Conservation (phyloP, 2,329 filamentous ascomycete species). For the Colletotrichum tamarilloi region DNA sequence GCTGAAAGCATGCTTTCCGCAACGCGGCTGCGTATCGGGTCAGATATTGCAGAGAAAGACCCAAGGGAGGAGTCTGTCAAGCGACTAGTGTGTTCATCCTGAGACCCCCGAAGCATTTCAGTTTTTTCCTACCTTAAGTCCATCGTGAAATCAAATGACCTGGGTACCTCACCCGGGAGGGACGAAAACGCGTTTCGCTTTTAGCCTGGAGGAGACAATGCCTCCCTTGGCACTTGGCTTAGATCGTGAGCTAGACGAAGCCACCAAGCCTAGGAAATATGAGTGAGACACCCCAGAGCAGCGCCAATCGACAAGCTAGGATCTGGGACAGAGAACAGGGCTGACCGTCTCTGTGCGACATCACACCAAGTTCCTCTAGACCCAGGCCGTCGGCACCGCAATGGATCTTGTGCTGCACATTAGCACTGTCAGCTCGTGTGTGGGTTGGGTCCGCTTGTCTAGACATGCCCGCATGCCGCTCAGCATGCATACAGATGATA, state of each 20-base stretch:
- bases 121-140: background rate
- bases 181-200: background rate
- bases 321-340: slow-evolving; percentile 24
- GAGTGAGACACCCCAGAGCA: slow-evolving; percentile 26
- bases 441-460: slow-evolving; percentile 1
- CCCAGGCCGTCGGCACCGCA: slow-evolving; percentile 22
- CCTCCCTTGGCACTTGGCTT: background rate
- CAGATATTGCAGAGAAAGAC: background rate
- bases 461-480: background rate
- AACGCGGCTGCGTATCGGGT: background rate
- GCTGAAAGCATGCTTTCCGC: background rate
- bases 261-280: slow-evolving; percentile 1
- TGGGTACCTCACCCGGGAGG: too few relatives aligned
- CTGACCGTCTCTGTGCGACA: slow-evolving; percentile 13
- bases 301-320: slow-evolving; percentile 10
- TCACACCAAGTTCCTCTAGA: slow-evolving; percentile 4
- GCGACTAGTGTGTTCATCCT: background rate
- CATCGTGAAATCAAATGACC: slow-evolving; percentile 2
- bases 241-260: background rate
- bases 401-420: slow-evolving; percentile 24
- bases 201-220: background rate
- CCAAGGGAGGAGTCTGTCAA: background rate
- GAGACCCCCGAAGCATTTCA: background rate
- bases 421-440: slow-evolving; percentile 13
- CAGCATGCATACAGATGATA: background rate